Evolutionary conservation across 2,329 filamentous ascomycete genomes (phyloP), one percentile per base, ranked within the genome.

Genomic region (Botryosphaeria dothidea): DNA sequence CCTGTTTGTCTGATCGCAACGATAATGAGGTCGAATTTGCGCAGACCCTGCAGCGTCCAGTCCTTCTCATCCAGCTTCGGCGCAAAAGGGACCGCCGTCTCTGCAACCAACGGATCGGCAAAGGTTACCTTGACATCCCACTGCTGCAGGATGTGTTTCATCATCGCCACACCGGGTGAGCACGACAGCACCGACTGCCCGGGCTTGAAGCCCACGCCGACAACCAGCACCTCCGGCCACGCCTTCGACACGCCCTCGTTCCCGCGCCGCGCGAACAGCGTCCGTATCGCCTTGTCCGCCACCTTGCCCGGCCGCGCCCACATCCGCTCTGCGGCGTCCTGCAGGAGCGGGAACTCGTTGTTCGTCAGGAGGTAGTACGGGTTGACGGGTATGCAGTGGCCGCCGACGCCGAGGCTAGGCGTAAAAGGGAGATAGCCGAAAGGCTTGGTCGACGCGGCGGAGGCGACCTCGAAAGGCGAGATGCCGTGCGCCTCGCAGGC

Each of bases 381-480:
- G 65, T 86, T 86, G 66, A 86, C 79, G 0, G 84, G 84, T 65
- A 86, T 86, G 66, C 84, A 86, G 70, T 86, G 84, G 0, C 84
- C 84, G 1, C 84, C 84, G 4, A 86, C 84, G 11, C 84, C 84
- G 1, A 83, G 71, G 1, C 80, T 76, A 0, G 84, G 83, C 0
- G 71, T 71, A 69, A 80, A 82, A 0, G 83, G 78, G 67, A 80
- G 77, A 68, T 83, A 86, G 25, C 84, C 84, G 67, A 85, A 86
- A 3, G 70, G 70, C 54, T 71, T 86, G 13, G 81, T 84, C 3
- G 79, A 71, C 4, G 84, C 83, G 1, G 83, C 83, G 4, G 68
- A 69, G 58, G 78, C 81, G 13, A 86, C 83, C 69, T 86, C 84
- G 60, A 79, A 82, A 0, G 82, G 79, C 65, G 85, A 79, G 58